phyloP scores from a whole-genome alignment of 176 grass and related monocot species.

The Paspalum vaginatum region DNA sequence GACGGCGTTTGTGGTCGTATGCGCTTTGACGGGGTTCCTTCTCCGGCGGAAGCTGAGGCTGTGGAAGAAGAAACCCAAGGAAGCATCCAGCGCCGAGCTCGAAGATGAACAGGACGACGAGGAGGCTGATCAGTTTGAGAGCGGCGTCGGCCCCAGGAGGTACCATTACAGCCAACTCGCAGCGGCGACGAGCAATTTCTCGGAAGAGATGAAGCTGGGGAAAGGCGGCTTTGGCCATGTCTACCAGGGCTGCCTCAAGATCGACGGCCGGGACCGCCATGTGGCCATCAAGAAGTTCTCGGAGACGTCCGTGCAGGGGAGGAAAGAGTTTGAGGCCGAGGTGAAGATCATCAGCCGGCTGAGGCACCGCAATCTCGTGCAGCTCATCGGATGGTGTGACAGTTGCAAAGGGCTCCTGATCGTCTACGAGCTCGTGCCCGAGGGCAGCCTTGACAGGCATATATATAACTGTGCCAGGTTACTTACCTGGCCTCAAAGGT shows the following conservation, averaged over 20 bases:
- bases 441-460: conserved; percentile 54
- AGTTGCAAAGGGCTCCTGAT: conserved; percentile 24
- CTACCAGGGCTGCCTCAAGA: conserved; percentile 16
- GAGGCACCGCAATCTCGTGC: conserved; percentile 61
- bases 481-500: conserved; percentile 28
- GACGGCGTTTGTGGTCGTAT: neutral
- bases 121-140: neutral
- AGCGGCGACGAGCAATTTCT: conserved; percentile 11
- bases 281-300: conserved; percentile 36
- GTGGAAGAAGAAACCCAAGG: conserved; percentile 20
- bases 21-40: conserved; percentile 27
- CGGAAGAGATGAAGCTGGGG: conserved; percentile 33
- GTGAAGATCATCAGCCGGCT: conserved; percentile 62
- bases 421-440: conserved; percentile 34
- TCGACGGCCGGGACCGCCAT: neutral
- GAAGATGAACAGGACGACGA: neutral
- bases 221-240: conserved; percentile 35
- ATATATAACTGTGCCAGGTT: neutral
- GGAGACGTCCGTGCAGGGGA: conserved; percentile 7
- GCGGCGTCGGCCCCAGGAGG: conserved; percentile 32
- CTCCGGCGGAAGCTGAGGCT: neutral
- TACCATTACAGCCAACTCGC: conserved; percentile 27
- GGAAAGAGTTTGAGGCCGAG: conserved; percentile 52
- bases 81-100: neutral
- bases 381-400: conserved; percentile 45